Percentiles rank a stretch among this genome's conserved stretches.
Conservation (phyloP, 495 filamentous ascomycete genomes). For the Trichoderma reesei region DNA sequence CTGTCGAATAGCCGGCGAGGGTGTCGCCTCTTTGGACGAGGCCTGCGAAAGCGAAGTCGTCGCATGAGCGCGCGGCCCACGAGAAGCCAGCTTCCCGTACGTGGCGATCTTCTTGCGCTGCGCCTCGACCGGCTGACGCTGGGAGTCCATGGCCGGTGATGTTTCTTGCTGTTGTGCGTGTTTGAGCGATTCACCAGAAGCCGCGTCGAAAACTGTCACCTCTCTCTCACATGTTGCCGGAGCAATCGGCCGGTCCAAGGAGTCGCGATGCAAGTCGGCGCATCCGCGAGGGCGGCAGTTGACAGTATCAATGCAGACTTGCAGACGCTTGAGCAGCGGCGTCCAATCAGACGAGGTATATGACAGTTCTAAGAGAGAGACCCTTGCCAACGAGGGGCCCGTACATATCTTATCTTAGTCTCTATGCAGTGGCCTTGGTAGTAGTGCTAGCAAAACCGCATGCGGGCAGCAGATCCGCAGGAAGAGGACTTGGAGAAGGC, state of each 20-base stretch:
- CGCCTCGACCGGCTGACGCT: background rate
- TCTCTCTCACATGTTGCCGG: background rate
- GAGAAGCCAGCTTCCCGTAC: constrained; percentile 3
- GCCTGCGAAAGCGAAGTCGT: background rate
- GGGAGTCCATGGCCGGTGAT: background rate
- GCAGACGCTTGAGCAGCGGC: background rate
- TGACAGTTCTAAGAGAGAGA: background rate
- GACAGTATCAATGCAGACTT: background rate
- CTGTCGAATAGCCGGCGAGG: background rate
- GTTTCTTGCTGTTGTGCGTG: background rate
- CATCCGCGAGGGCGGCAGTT: background rate
- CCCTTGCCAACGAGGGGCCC: background rate
- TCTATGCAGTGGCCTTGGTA: no score
- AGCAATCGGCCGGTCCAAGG: background rate
- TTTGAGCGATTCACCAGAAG: background rate
- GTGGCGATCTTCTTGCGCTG: background rate
- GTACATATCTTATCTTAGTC: no score
- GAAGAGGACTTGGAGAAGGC: no score
- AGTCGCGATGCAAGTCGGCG: background rate
- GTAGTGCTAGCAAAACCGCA: no score
- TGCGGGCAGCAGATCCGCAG: background rate
- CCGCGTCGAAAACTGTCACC: background rate
- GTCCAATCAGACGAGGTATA: background rate
- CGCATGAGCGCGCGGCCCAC: background rate
- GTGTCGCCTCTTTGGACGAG: background rate